Base-by-base conservation (phyloP, 306 rosid genomes). In the Prunus mongolica region DNA sequence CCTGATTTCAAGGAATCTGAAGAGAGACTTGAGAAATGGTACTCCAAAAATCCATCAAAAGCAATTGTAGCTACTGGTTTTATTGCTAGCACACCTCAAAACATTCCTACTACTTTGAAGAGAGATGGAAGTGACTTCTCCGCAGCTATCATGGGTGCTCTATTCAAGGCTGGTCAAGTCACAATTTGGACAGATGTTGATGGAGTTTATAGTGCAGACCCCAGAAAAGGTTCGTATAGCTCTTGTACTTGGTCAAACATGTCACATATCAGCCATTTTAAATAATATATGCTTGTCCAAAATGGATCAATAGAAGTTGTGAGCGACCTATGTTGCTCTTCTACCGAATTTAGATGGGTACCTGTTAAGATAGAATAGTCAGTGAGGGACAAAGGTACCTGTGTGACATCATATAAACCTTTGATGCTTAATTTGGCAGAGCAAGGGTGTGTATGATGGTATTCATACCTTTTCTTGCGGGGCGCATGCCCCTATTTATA, bases 61-160 rank as follows among this genome's bases (percentile, higher is more conserved):
- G 89, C 86, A 74, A 84, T 95, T 75, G 80, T 95, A 80, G 97
- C 99, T 65, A 92, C 99, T 58, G 99, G 99, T 75, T 95, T 95
- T 83, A 95, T 95, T 87, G 99, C 99, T 55, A 95, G 99, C 79
- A 95, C 99, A 61, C 92, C 88, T 49, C 73, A 90, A 84, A 86
- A 88, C 60, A 90, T 95, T 77, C 99, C 99, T 16, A 90, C 99
- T 73, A 95, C 99, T 25, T 79, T 95, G 88, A 95, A 95, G 93
- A 88, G 99, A 87, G 99, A 95, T 84, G 99, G 99, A 76, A 95
- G 99, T 83, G 99, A 95, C 80, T 95, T 95, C 76, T 95, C 99
- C 10, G 97, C 99, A 61, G 97, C 99, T 72, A 92, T 95, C 82
- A 84, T 95, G 97, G 97, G 97, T 78, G 91, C 99, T 61, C 82